These are phyloP conservation scores for Yamadazyma dendronema DNA, from an alignment of 1,139 yeast genomes.

Conservation along the genomic window DNA sequence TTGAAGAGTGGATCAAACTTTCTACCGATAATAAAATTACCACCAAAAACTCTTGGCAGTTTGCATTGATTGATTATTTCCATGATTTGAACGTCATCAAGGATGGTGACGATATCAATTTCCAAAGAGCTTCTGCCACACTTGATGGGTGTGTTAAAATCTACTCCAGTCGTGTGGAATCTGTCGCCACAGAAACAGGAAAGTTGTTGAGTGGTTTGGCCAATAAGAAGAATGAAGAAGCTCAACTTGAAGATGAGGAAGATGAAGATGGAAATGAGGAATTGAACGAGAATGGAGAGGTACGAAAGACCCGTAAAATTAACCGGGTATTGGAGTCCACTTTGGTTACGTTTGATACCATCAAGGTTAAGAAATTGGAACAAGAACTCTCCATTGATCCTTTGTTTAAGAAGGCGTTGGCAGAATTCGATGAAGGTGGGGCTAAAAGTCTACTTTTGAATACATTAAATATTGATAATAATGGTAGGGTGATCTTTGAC, in stretches of 20 bases:
- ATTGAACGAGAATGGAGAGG: conserved; percentile 19
- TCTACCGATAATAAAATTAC: conserved; percentile 86
- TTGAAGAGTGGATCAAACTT: conserved; percentile 87
- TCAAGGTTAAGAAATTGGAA: conserved; percentile 69
- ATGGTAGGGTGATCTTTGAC: conserved; percentile 67
- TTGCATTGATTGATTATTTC: conserved; percentile 85
- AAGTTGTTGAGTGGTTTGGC: conserved; percentile 74
- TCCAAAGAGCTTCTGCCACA: conserved; percentile 41
- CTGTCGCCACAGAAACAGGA: conserved; percentile 90
- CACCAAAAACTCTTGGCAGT: conserved; percentile 63
- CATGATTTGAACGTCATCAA: conserved; percentile 46
- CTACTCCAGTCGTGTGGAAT: conserved; percentile 67
- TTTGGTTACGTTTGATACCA: conserved; percentile 52
- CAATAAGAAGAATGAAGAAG: conserved; percentile 22
- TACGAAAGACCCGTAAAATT: conserved; percentile 27
- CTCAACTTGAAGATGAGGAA: conserved; percentile 18
- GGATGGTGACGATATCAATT: conserved; percentile 44
- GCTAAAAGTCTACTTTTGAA: conserved; percentile 80
- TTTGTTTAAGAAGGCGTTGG: conserved; percentile 79
- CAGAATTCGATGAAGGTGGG: conserved; percentile 96
- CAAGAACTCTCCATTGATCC: conserved; percentile 84
- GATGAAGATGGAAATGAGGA: conserved; percentile 14
- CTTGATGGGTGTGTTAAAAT: conserved; percentile 43
- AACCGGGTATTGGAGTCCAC: conserved; percentile 45
- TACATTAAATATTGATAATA: conserved; percentile 56